A percentile compares a stretch with the other conserved stretches of the same genome.
Evolutionary conservation across 495 filamentous ascomycete species (phyloP).

Genomic region (Melanomma pulvis-pyrius): DNA sequence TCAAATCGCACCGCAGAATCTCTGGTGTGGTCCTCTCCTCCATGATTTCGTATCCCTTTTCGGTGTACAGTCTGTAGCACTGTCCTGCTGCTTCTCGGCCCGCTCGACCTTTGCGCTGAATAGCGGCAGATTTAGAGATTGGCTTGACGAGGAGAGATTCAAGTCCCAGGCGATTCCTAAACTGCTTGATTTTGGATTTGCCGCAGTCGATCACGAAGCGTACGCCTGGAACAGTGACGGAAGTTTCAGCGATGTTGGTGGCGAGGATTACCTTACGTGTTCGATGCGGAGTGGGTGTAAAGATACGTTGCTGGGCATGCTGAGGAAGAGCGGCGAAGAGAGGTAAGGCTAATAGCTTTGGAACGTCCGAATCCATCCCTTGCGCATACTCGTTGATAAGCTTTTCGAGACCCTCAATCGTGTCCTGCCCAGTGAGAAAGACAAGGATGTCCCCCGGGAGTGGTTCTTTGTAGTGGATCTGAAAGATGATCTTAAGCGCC

Average conservation of each 20-base stretch:
- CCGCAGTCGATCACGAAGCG: constrained; percentile 90
- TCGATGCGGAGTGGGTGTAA: constrained; percentile 70
- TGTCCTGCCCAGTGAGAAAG: constrained; percentile 92
- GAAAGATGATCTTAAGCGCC: constrained; percentile 79
- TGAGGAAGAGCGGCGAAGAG: constrained; percentile 75
- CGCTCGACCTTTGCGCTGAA: constrained; percentile 89
- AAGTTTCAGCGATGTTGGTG: constrained; percentile 98
- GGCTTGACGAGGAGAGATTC: constrained; percentile 90
- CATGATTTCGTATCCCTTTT: constrained; percentile 70
- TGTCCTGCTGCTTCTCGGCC: constrained; percentile 89
- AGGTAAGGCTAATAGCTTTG: constrained; percentile 72
- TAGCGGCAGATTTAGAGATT: constrained; percentile 90
- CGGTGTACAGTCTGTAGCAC: constrained; percentile 88
- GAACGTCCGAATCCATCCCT: constrained; percentile 70
- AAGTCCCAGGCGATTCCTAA: constrained; percentile 78
- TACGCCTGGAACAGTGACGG: constrained; percentile 92
- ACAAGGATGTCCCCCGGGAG: constrained; percentile 92
- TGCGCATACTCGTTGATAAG: constrained; percentile 78
- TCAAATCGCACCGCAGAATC: constrained; percentile 86
- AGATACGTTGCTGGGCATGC: constrained; percentile 80
- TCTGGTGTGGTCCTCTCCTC: constrained; percentile 80
- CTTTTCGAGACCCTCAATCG: constrained; percentile 79
- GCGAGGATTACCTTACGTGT: constrained; percentile 89
- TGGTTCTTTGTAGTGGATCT: constrained; percentile 84
- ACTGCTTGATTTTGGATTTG: constrained; percentile 92